These are phyloP conservation scores for Globisporangium ultimum DNA, from an alignment of 352 stramenopile species.

Conservation along the genomic window DNA sequence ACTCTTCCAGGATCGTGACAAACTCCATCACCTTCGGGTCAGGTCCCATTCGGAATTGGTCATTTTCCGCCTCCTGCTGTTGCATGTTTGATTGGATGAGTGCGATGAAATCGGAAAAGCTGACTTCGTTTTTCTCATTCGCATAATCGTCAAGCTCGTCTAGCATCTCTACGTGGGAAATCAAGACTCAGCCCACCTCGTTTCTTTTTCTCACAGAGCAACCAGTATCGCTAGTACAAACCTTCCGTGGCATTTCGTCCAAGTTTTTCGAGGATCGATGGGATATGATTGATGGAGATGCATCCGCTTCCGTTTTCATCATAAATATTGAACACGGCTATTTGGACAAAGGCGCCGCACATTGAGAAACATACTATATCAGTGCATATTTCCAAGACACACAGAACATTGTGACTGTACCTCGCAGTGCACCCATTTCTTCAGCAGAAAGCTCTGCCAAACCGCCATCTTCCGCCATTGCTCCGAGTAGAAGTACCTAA, in stretches of 20 bases:
- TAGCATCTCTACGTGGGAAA: constrained; percentile 42
- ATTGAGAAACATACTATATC: not conserved
- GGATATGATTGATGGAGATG: constrained; percentile 67
- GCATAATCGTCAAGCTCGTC: constrained; percentile 65
- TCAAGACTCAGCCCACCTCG: not conserved
- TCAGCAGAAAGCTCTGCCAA: constrained; percentile 59
- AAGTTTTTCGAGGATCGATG: constrained; percentile 72
- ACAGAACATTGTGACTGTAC: constrained; percentile 18
- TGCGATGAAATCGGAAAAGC: constrained; percentile 62
- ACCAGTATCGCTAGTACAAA: constrained; percentile 9
- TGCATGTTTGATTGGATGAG: constrained; percentile 48
- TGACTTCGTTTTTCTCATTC: constrained; percentile 47
- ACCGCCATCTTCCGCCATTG: constrained; percentile 19
- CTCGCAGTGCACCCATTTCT: constrained; percentile 65
- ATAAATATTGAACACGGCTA: constrained; percentile 80
- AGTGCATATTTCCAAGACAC: no score
- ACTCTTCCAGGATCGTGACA: constrained; percentile 92
- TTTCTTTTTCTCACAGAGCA: not conserved
- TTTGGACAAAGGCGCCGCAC: not conserved
- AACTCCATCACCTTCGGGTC: constrained; percentile 94
- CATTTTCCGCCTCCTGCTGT: constrained; percentile 37
- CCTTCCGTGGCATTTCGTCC: constrained; percentile 68
- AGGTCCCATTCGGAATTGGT: constrained; percentile 52
- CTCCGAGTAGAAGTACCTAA: not conserved
- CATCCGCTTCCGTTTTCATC: constrained; percentile 54